These are phyloP conservation scores for Xylariales sp. DNA, from an alignment of 2,329 filamentous ascomycete genomes.

Conservation along the genomic window DNA sequence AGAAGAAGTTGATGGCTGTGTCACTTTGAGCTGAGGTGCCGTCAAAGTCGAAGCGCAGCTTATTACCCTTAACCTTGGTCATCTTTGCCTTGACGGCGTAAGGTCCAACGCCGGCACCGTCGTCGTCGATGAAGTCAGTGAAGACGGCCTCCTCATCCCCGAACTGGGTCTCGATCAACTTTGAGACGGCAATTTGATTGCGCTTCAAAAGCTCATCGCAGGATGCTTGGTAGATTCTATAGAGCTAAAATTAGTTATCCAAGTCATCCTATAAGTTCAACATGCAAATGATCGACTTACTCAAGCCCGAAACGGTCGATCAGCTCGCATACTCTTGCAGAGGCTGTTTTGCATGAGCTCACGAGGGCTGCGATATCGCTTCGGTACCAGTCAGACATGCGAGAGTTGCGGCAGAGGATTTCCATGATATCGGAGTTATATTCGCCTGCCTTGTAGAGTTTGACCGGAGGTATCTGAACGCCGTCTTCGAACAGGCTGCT, in stretches of 20 bases:
- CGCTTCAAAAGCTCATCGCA: constrained; percentile 38
- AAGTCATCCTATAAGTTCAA: too few relatives aligned
- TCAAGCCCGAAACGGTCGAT: constrained; percentile 37
- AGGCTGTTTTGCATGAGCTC: constrained; percentile 39
- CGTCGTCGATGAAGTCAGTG: constrained; percentile 45
- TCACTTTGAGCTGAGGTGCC: constrained; percentile 42
- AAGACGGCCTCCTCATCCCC: constrained; percentile 35
- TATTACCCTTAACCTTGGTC: constrained; percentile 33
- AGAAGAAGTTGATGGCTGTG: constrained; percentile 42
- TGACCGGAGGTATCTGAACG: constrained; percentile 43
- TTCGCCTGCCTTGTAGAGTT: constrained; percentile 37
- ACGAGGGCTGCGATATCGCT: constrained; percentile 42
- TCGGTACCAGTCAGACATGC: constrained; percentile 43
- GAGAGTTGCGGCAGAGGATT: constrained; percentile 42
- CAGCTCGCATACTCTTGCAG: constrained; percentile 38
- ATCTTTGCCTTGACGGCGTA: constrained; percentile 43
- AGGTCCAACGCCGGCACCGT: constrained; percentile 38
- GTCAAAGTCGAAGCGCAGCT: constrained; percentile 42
- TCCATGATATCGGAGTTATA: constrained; percentile 39
- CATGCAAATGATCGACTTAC: too few relatives aligned
- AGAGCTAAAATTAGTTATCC: too few relatives aligned
- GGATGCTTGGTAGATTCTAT: constrained; percentile 41
- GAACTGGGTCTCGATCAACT: constrained; percentile 40
- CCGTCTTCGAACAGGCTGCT: constrained; percentile 44
- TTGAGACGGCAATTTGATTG: constrained; percentile 37